Percentiles rank a stretch among this genome's conserved stretches.
Evolutionary conservation across 208 protist species (phyloP).

Genomic region (Crithidia acanthocephali): DNA sequence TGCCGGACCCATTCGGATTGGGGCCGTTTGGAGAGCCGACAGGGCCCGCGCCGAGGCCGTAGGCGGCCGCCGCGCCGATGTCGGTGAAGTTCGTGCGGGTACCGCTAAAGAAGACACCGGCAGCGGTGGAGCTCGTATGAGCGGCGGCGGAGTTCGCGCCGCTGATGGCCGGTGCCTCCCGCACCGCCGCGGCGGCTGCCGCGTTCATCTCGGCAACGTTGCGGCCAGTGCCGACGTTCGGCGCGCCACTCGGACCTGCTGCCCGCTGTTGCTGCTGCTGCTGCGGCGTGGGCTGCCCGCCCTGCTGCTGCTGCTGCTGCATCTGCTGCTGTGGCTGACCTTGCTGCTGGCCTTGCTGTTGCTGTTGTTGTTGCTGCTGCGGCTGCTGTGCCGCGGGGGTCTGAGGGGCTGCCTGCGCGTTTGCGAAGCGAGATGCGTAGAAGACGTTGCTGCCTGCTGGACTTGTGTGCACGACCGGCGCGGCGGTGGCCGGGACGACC

Average conservation of each 20-base stretch:
- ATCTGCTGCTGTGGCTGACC: neutral
- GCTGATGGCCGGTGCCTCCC: constrained; percentile 42
- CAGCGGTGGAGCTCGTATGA: constrained; percentile 31
- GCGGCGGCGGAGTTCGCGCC: constrained; percentile 40
- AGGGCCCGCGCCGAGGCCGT: constrained; percentile 25
- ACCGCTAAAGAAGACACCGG: constrained; percentile 43
- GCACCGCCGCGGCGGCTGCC: neutral
- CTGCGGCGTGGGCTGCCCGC: neutral
- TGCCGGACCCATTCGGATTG: constrained; percentile 10
- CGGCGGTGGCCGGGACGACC: neutral
- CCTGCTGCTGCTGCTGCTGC: constrained; percentile 14
- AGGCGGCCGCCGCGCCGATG: constrained; percentile 33
- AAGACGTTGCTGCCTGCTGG: constrained; percentile 6
- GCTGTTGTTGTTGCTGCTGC: neutral
- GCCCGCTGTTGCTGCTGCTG: constrained; percentile 27
- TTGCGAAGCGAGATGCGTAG: constrained; percentile 14
- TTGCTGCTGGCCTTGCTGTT: neutral
- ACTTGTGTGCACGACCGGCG: neutral
- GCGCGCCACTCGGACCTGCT: neutral
- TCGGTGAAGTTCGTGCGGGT: constrained; percentile 61
- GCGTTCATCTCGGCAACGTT: constrained; percentile 10
- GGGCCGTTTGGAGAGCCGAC: constrained; percentile 29
- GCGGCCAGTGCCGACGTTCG: constrained; percentile 1
- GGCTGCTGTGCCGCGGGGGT: constrained; percentile 7
- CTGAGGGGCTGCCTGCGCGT: neutral